These are phyloP conservation scores for Helotiales sp. DNA, from an alignment of 2,329 filamentous ascomycete genomes.

Conservation along the genomic window DNA sequence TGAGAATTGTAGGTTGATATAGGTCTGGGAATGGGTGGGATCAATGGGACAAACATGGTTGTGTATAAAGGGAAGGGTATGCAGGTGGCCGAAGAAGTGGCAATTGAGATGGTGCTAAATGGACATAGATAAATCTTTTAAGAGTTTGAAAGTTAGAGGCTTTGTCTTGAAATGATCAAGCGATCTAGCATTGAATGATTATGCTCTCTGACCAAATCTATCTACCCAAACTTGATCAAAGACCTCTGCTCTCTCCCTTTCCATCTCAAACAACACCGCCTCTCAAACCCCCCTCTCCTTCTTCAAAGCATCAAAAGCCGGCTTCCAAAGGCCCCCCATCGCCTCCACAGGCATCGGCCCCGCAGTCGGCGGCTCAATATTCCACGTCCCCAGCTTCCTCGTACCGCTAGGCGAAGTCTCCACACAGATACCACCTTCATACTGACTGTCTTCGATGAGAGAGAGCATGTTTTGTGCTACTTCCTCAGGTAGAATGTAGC, in stretches of 20 bases:
- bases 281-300: not conserved
- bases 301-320: not conserved
- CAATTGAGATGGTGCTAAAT: not conserved
- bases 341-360: not conserved
- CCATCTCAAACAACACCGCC: no score
- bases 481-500: not conserved
- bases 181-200: no score
- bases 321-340: not conserved
- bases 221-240: no score
- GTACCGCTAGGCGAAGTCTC: not conserved
- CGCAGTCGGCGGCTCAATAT: not conserved
- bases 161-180: no score
- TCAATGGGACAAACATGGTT: no score
- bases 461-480: not conserved
- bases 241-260: no score
- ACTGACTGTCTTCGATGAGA: not conserved
- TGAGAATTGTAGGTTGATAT: no score
- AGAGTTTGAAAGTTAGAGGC: no score
- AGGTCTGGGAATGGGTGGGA: no score
- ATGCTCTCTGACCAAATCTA: no score
- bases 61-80: no score
- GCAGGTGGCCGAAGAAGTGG: no score
- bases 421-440: not conserved
- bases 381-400: not conserved
- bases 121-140: not conserved